phyloP scores from a whole-genome alignment of 345 rosid genomes.

The Eucalyptus viminalis region DNA sequence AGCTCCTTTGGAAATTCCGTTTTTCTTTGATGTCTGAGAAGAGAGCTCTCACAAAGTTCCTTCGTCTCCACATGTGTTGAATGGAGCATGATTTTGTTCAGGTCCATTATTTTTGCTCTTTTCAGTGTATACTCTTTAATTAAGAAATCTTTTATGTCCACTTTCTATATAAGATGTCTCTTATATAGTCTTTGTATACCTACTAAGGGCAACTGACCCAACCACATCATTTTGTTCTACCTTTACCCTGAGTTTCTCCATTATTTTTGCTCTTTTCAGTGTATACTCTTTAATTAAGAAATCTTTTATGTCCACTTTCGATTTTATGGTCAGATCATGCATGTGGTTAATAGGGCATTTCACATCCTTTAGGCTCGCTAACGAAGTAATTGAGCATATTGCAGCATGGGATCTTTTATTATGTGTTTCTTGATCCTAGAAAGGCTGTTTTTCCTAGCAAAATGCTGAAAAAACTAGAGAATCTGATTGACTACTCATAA shows the following conservation, averaged over 20 bases:
- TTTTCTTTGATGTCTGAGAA: conserved; percentile 93
- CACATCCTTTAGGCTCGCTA: neutral
- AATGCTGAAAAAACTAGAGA: neutral
- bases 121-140: no score
- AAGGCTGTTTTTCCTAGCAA: neutral
- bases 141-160: no score
- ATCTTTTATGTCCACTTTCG: neutral
- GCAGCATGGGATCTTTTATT: neutral
- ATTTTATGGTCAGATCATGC: neutral
- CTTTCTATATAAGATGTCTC: no score
- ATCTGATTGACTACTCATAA: neutral
- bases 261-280: neutral
- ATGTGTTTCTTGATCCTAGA: neutral
- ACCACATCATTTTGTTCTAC: neutral
- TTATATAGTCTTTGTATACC: neutral
- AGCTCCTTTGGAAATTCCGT: conserved; percentile 94
- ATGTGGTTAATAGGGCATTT: neutral
- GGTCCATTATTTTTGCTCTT: no score
- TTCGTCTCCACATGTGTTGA: conserved; percentile 92
- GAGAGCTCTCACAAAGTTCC: conserved; percentile 94
- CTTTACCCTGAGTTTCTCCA: neutral
- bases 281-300: neutral
- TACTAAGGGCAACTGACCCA: neutral
- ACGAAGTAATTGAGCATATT: neutral
- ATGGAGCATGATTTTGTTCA: conserved; percentile 98